A percentile compares a stretch with the other conserved stretches of the same genome.
phyloP scores from a whole-genome alignment of 2,329 filamentous ascomycete genomes.

The Clarireedia monteithiana region DNA sequence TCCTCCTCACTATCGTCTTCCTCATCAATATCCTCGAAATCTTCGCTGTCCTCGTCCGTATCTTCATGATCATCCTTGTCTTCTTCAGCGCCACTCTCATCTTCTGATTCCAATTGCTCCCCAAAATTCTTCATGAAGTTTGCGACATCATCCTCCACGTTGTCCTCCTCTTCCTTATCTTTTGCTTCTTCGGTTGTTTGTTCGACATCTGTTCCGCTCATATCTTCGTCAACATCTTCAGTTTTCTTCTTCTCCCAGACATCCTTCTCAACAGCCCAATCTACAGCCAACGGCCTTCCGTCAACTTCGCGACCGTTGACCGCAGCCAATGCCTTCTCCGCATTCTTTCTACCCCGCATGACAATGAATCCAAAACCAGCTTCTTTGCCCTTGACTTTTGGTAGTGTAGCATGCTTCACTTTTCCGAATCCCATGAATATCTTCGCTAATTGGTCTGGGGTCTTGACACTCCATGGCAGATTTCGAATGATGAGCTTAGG shows the following conservation, averaged over 20 bases:
- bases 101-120: conserved; percentile 31
- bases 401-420: conserved; percentile 79
- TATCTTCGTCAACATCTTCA: conserved; percentile 32
- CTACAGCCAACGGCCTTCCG: conserved; percentile 81
- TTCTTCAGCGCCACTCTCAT: conserved; percentile 29
- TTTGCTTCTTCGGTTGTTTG: conserved; percentile 22
- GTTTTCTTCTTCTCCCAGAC: conserved; percentile 60
- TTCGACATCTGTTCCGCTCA: conserved; percentile 32
- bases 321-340: conserved; percentile 75
- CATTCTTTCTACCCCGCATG: conserved; percentile 80
- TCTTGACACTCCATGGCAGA: conserved; percentile 91
- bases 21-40: conserved; percentile 34
- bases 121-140: conserved; percentile 30
- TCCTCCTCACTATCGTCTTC: conserved; percentile 29
- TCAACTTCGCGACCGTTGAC: conserved; percentile 89
- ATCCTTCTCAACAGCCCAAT: conserved; percentile 92
- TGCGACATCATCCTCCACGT: conserved; percentile 30
- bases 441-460: conserved; percentile 66
- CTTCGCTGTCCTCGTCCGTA: conserved; percentile 38
- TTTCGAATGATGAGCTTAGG: conserved; percentile 86
- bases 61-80: conserved; percentile 29
- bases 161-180: conserved; percentile 26
- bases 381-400: conserved; percentile 61
- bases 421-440: conserved; percentile 87
- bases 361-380: conserved; percentile 91